These are phyloP conservation scores for Symbiodinium pilosum DNA, from an alignment of 73 alveolate genomes.

Conservation along the genomic window DNA sequence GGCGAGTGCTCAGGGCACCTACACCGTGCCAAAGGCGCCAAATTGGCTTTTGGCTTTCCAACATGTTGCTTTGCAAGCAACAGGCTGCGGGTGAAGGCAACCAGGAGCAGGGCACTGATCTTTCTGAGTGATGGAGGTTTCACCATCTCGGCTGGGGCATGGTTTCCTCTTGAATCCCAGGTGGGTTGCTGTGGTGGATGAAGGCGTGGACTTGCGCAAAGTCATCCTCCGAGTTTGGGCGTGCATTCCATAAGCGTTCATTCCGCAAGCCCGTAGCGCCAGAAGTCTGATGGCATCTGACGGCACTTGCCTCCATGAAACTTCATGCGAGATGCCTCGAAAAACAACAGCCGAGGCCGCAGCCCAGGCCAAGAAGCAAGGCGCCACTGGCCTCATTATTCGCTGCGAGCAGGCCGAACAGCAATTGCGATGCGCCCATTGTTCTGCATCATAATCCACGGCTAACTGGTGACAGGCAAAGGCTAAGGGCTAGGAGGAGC, in stretches of 20 bases:
- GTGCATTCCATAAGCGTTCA: too few species aligned
- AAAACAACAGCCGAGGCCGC: constrained; percentile 64
- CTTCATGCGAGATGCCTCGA: too few species aligned
- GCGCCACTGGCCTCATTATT: constrained; percentile 88
- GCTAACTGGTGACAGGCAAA: too few species aligned
- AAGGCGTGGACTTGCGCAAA: constrained; percentile 85
- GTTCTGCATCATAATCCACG: too few species aligned
- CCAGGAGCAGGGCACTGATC: background rate
- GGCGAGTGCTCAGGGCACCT: constrained; percentile 72
- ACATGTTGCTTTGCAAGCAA: background rate
- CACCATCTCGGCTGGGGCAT: too few species aligned
- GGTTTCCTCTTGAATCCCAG: too few species aligned
- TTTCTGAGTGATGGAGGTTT: background rate
- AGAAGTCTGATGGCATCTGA: too few species aligned
- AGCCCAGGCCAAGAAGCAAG: constrained; percentile 78
- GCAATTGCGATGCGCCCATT: too few species aligned
- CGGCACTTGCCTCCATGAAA: too few species aligned
- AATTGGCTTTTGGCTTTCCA: background rate
- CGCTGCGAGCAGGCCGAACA: constrained; percentile 94
- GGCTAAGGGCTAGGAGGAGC: too few species aligned
- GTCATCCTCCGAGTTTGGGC: background rate
- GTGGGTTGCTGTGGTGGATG: constrained; percentile 82
- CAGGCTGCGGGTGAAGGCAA: constrained; percentile 12
- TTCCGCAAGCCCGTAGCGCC: too few species aligned
- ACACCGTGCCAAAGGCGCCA: constrained; percentile 68